These are phyloP conservation scores for Paraconiothyrium brasiliense DNA, from an alignment of 2,329 filamentous ascomycete species.

Conservation along the genomic window DNA sequence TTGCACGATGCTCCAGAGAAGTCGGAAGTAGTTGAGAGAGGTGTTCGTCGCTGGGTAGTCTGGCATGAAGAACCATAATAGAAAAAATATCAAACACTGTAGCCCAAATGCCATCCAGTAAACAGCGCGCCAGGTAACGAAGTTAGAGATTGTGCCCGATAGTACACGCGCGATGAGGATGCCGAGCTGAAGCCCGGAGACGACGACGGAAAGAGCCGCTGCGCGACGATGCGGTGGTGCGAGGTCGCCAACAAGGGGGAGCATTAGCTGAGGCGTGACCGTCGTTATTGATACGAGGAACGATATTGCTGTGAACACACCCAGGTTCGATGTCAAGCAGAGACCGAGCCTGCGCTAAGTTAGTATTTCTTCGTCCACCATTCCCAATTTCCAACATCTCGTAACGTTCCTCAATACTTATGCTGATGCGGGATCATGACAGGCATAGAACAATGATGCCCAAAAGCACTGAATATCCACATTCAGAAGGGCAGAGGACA, in stretches of 20 bases:
- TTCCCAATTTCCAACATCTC: too few species aligned
- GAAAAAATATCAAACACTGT: conserved; percentile 71
- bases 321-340: conserved; percentile 72
- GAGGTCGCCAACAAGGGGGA: conserved; percentile 81
- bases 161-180: conserved; percentile 79
- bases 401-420: too few species aligned
- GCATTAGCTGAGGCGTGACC: conserved; percentile 78
- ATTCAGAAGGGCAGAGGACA: background rate
- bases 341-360: conserved; percentile 70
- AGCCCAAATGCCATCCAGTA: conserved; percentile 81
- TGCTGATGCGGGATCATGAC: too few species aligned
- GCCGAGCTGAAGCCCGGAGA: conserved; percentile 78
- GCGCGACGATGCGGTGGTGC: conserved; percentile 75
- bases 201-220: conserved; percentile 75
- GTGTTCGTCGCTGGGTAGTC: conserved; percentile 82
- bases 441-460: background rate
- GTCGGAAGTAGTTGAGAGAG: conserved; percentile 70
- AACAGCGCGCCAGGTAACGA: conserved; percentile 76
- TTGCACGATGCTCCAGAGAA: conserved; percentile 70
- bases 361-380: background rate
- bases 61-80: conserved; percentile 79
- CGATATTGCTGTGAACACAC: conserved; percentile 73
- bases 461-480: background rate
- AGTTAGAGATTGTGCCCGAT: conserved; percentile 78
- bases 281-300: conserved; percentile 81